Conservation (phyloP, 192 early-diverging fungal species). For the Geranomyces variabilis region DNA sequence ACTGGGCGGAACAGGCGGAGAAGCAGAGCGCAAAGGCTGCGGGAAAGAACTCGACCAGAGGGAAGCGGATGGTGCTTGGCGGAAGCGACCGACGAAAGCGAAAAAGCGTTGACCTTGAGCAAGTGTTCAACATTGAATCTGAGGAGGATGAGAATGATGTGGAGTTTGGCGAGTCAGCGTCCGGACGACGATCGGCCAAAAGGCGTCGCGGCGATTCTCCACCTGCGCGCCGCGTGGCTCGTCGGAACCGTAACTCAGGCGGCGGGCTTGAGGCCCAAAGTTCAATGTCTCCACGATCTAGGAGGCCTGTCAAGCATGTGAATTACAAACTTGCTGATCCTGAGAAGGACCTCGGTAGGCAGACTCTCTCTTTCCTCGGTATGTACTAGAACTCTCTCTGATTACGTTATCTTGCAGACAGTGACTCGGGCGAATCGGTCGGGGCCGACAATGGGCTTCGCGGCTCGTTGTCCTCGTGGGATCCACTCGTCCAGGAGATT, state of each 20-base stretch:
- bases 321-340: too few relatives aligned
- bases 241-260: too few relatives aligned
- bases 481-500: background rate
- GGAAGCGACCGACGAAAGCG: background rate
- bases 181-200: background rate
- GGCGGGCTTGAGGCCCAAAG: too few relatives aligned
- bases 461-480: conserved; percentile 10
- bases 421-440: too few relatives aligned
- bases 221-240: background rate
- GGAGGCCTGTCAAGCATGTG: too few relatives aligned
- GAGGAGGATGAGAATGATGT: background rate
- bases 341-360: too few relatives aligned
- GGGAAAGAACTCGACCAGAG: background rate
- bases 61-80: background rate
- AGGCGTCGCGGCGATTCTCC: background rate
- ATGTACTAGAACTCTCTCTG: too few relatives aligned
- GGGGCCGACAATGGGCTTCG: too few relatives aligned
- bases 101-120: background rate
- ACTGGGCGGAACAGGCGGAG: background rate
- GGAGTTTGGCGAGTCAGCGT: background rate
- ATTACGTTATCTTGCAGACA: too few relatives aligned
- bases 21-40: background rate
- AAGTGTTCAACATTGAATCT: background rate
- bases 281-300: too few relatives aligned
- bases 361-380: too few relatives aligned